Base-by-base conservation (phyloP, 352 stramenopile genomes). In the Phytophthora sp. region DNA sequence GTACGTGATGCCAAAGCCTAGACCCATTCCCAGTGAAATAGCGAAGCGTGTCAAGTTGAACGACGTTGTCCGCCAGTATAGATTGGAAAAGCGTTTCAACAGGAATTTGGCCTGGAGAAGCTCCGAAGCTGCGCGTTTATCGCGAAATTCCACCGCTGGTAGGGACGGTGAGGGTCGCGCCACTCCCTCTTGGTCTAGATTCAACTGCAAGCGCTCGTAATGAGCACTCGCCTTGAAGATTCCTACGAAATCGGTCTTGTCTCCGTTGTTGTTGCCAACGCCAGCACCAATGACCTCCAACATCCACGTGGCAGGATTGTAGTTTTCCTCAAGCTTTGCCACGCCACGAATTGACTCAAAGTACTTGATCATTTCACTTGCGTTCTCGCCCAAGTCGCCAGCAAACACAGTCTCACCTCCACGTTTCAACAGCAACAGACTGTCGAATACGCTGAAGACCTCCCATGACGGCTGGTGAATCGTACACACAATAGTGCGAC, bases 1-100 rank as follows among this genome's bases (percentile, higher is more conserved):
- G 55, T 87, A 95, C 9, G 91, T 69, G 6, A 87, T 63, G 11
- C 76, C 81, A n/a, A 93, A 80, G 18, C 94, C 58, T 6, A 95
- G 56, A 1, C 79, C 84, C 50, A 95, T 76, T 0, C 83, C 29
- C 3, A 70, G 24, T 35, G 69, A 89, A 8, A 94, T 68, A 11
- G 77, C 57, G 5, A 86, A 64, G 1, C 61, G 61, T 1, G 61
- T 63, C 33, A 69, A 23, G 38, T 57, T 69, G 35, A 41, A 69
- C 2, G 61, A 69, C 3, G 61, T 33, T 11, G 61, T 63, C 1
- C 61, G 30, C 61, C 61, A 69, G 52, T 69, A 57, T 27, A 63
- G 15, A 23, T 58, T 18, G n/a, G 11, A 65, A n/a, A 68, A 75
- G 6, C 67, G 53, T 26, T 59, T 52, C 11, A 68, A 15, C 26